Evolutionary conservation across 176 grass and related monocot genomes (phyloP), one percentile per base, ranked within the genome.

Genomic region (Elymus sibiricus): DNA sequence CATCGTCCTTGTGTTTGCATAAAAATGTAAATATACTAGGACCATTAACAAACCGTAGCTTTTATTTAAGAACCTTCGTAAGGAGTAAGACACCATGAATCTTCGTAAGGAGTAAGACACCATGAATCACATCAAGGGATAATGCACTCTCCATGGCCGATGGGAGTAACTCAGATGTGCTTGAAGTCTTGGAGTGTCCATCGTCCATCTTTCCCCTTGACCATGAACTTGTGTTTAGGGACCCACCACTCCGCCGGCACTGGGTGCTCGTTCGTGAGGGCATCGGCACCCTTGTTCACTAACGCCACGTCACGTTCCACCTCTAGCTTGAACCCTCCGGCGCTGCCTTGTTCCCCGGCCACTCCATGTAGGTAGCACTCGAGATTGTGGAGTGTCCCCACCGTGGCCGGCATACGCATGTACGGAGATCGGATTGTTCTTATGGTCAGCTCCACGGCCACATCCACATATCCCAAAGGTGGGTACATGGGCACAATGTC

Each of bases 331-430:
- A 98, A 98, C 22, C 83, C 87, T 0, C 78, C 83, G 6, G 71
- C 39, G 62, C 49, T 70, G n/a, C 88, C 84, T 34, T 88, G 88
- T 32, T 81, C 74, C 3, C 95, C 95, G 7, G 95, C 93, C 1
- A 93, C 61, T n/a, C 92, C 89, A n/a, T 98, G 93, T 5, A 98
- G 61, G 79, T 98, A 95, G 77, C 86, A 89, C 87, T 98, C 95
- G 35, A 98, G 84, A 79, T 46, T 90, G 89, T 98, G 95, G 85
- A 39, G 37, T 4, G 37, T 39, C 37, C 37, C 37, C 7, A 39
- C 7, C 5, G 37, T 39, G 37, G 37, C 37, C 37, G 37, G 37
- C 37, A 39, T 39, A 39, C 8, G 17, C 6, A 55, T 17, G 17
- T 55, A 55, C 6, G 51, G 51, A 55, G 51, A 55, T 7, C 51